Conservation (phyloP, 1,284 basidiomycete genomes). For the Thecaphora thlaspeos region DNA sequence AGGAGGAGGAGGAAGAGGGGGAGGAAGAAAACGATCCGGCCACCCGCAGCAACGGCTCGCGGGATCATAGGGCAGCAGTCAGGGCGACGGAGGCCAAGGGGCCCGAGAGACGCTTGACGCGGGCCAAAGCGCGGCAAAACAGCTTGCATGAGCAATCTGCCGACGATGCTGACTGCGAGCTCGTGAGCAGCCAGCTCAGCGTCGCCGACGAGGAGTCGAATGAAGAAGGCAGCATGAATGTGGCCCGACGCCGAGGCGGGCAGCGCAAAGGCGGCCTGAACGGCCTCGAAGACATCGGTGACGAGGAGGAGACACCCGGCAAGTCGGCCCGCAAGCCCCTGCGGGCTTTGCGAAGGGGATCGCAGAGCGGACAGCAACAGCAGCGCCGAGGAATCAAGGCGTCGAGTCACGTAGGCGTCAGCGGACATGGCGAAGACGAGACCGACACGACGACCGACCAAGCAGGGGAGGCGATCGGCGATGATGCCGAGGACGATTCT, state of each 20-base stretch:
- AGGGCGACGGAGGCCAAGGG: too few relatives aligned
- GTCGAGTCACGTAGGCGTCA: constrained; percentile 6
- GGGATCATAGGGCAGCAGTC: too few relatives aligned
- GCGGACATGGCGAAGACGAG: constrained; percentile 2
- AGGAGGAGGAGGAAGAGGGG: background rate
- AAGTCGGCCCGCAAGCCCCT: background rate
- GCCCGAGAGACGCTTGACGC: too few relatives aligned
- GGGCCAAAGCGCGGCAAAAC: background rate
- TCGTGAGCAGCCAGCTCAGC: background rate
- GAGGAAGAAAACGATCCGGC: background rate
- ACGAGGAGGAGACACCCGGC: background rate
- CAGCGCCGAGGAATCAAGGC: background rate
- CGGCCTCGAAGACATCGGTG: background rate
- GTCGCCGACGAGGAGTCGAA: constrained; percentile 2
- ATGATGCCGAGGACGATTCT: constrained; percentile 3
- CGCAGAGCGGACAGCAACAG: background rate
- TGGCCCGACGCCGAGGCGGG: too few relatives aligned
- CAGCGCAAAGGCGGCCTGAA: too few relatives aligned
- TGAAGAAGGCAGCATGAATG: too few relatives aligned
- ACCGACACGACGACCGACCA: background rate
- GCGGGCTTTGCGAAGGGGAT: background rate
- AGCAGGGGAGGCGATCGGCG: too few relatives aligned
- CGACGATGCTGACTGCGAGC: background rate
- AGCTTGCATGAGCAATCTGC: background rate
- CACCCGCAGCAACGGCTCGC: background rate